Base-by-base conservation (phyloP, 495 filamentous ascomycete species). In the Tuber aestivum region DNA sequence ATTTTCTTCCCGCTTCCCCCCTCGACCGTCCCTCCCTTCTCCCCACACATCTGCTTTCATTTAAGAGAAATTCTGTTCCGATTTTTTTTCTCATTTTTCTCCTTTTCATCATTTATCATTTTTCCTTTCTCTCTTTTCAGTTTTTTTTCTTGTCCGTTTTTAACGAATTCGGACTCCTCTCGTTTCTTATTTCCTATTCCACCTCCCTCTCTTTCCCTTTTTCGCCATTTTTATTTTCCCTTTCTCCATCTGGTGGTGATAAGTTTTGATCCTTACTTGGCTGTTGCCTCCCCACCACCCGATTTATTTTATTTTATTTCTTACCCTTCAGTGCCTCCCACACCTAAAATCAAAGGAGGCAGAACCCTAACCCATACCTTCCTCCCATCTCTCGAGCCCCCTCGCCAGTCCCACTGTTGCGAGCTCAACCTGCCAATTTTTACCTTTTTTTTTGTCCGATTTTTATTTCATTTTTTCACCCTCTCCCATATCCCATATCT, bases 331-430 rank as follows among this genome's bases (percentile, higher is more conserved):
- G 56, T 79, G 61, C 61, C 78, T 79, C 72, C 77, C 78, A 79
- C 78, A 79, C 78, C 56, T 35, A 77, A 73, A 70, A 73, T 41
- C 0, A 37, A 32, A 35, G 7, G 50, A n/a, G 5, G 27, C 6
- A 18, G n/a, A 79, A 79, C 78, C 78, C 78, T 79, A 79, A 79
- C 78, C 78, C 78, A 79, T 70, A 37, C 72, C 77, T 32, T 79
- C 78, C 72, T 77, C 74, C 76, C 78, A 79, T 79, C 78, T 72
- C 72, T 73, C 78, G 79, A 77, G 78, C 72, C 75, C 77, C 75
- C 78, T 73, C 78, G 72, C 78, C 78, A 79, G 76, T 77, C 76
- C 78, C 78, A 77, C 78, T 77, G 76, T 77, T 77, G 72, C 78
- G 77, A 72, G 37, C 72, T 70, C 72, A 75, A 79, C 78, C 42